These are phyloP conservation scores for Synura sp. DNA, from an alignment of 352 stramenopile genomes.

Conservation along the genomic window DNA sequence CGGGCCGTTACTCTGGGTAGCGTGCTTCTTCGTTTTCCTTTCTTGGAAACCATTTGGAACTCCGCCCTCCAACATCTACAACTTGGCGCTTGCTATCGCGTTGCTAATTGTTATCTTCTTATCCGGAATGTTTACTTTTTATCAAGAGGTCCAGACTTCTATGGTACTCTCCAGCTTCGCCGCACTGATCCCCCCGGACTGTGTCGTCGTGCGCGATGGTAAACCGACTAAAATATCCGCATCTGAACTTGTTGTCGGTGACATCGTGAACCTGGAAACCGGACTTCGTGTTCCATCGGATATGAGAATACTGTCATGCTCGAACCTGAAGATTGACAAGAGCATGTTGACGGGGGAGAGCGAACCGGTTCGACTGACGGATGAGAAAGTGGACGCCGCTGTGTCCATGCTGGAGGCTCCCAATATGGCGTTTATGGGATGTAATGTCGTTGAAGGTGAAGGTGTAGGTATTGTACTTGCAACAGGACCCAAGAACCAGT, in stretches of 20 bases:
- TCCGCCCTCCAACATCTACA: no score
- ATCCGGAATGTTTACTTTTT: no score
- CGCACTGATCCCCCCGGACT: slow-evolving; percentile 55
- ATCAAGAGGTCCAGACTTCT: no score
- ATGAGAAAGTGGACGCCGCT: neutral
- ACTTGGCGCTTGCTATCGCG: no score
- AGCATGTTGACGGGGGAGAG: slow-evolving; percentile 32
- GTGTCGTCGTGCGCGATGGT: slow-evolving; percentile 58
- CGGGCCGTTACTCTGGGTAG: no score
- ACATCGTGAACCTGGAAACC: neutral
- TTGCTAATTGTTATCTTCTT: no score
- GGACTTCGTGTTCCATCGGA: slow-evolving; percentile 19
- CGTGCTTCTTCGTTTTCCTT: no score
- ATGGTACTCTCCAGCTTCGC: no score
- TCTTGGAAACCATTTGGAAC: no score
- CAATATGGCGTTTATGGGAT: slow-evolving; percentile 19
- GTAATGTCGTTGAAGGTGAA: neutral
- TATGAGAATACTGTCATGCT: neutral
- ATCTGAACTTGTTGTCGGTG: neutral
- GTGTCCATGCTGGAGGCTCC: neutral
- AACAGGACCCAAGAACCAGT: slow-evolving; percentile 84
- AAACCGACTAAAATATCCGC: neutral
- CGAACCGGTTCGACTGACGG: neutral
- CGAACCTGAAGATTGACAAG: slow-evolving; percentile 9
- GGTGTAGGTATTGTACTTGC: slow-evolving; percentile 46